A percentile compares a stretch with the other conserved stretches of the same genome.
Evolutionary conservation across 2,329 filamentous ascomycete genomes (phyloP).

Genomic region (Fusarium liriodendri): DNA sequence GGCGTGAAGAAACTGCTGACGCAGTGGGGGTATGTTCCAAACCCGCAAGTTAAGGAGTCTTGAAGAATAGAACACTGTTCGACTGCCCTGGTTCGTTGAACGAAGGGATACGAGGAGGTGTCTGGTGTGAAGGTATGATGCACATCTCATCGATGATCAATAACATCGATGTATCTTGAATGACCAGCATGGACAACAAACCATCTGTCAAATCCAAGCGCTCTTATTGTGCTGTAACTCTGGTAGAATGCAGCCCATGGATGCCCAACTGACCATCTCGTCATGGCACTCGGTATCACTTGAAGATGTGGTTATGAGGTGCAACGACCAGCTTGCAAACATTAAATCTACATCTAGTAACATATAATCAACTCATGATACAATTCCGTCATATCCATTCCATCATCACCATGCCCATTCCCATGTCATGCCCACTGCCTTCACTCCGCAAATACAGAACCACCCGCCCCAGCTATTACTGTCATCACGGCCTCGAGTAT

Average conservation of each 20-base stretch:
- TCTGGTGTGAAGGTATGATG: no score
- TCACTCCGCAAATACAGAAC: constrained; percentile 24
- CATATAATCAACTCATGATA: constrained; percentile 13
- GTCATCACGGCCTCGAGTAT: background rate
- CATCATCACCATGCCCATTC: constrained; percentile 24
- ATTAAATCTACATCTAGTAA: constrained; percentile 34
- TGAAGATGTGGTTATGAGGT: background rate
- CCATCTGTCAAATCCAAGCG: background rate
- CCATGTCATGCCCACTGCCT: background rate
- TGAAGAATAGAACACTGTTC: background rate
- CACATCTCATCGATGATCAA: background rate
- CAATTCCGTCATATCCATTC: constrained; percentile 18
- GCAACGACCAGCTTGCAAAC: constrained; percentile 11
- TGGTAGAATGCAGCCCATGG: background rate
- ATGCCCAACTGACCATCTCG: background rate
- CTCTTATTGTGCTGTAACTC: no score
- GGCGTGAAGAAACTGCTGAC: background rate
- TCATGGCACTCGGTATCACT: background rate
- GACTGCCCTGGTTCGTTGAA: no score
- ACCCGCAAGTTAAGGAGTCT: background rate
- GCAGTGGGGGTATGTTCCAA: background rate
- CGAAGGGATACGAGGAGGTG: no score
- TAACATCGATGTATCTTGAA: background rate
- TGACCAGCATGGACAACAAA: background rate
- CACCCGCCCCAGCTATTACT: background rate